Evolutionary conservation across 2,329 filamentous ascomycete species (phyloP).

Genomic region (Myriangium duriaei): DNA sequence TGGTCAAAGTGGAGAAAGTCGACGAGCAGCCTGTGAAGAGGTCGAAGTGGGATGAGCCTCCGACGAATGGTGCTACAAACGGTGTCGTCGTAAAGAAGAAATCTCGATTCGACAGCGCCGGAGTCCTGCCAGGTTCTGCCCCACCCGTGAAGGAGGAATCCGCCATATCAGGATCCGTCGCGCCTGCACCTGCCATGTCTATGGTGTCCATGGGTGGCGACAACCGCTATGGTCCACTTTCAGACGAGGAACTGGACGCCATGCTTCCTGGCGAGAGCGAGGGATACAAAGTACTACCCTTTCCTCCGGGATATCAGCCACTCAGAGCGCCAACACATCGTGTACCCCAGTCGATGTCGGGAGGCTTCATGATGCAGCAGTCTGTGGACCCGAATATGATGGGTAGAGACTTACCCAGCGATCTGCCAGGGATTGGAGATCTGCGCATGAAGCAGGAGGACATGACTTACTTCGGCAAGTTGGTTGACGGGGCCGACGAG

Average conservation of each 20-base stretch:
- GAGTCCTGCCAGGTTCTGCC: conserved; percentile 52
- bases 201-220: conserved; percentile 38
- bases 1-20: conserved; percentile 22
- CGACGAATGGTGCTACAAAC: conserved; percentile 11
- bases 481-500: conserved; percentile 88
- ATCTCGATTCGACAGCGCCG: conserved; percentile 87
- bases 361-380: conserved; percentile 96
- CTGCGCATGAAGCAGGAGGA: conserved; percentile 96
- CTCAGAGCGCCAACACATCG: conserved; percentile 65
- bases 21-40: conserved; percentile 18
- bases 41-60: conserved; percentile 19
- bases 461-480: conserved; percentile 96
- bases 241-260: conserved; percentile 85
- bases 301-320: conserved; percentile 84
- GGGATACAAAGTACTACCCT: conserved; percentile 83
- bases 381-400: conserved; percentile 70
- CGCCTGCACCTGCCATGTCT: conserved; percentile 34
- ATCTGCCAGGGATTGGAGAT: conserved; percentile 92
- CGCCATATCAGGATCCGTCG: conserved; percentile 64
- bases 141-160: conserved; percentile 55
- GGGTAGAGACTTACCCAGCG: conserved; percentile 83
- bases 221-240: conserved; percentile 69
- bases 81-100: conserved; percentile 55
- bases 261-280: conserved; percentile 65
- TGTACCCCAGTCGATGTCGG: conserved; percentile 48